A percentile compares a stretch with the other conserved stretches of the same genome.
These are phyloP conservation scores for Plasmodium cynomolgi DNA, from an alignment of 169 alveolate species.

Conservation along the genomic window DNA sequence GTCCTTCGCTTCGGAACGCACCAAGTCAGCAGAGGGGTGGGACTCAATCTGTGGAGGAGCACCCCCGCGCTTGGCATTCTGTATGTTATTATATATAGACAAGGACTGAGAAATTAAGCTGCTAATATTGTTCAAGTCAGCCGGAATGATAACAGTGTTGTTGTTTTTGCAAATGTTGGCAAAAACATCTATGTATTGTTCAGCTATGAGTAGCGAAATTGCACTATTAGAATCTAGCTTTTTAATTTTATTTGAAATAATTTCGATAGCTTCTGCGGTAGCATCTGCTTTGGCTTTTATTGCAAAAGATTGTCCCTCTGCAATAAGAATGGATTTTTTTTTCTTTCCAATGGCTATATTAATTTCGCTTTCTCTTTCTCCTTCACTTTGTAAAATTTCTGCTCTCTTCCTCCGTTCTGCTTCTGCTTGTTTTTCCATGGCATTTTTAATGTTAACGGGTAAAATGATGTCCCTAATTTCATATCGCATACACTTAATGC, in stretches of 20 bases:
- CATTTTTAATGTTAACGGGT: conserved; percentile 92
- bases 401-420: conserved; percentile 96
- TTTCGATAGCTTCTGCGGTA: conserved; percentile 86
- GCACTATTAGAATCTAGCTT: conserved; percentile 84
- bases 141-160: conserved; percentile 88
- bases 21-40: neutral
- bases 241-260: conserved; percentile 80
- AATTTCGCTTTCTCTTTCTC: conserved; percentile 92
- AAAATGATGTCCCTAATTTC: conserved; percentile 95
- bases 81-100: conserved; percentile 78
- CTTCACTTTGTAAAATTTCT: conserved; percentile 93
- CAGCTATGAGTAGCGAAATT: conserved; percentile 87
- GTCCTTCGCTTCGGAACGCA: conserved; percentile 19
- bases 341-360: conserved; percentile 94
- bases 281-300: conserved; percentile 88
- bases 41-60: neutral
- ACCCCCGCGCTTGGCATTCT: conserved; percentile 6
- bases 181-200: conserved; percentile 89
- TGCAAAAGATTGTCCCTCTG: conserved; percentile 93
- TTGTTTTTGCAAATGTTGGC: conserved; percentile 85
- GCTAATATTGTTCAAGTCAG: conserved; percentile 82
- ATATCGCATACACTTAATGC: conserved; percentile 93
- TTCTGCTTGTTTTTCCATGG: conserved; percentile 96
- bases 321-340: conserved; percentile 88
- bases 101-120: conserved; percentile 84